Conservation (phyloP, 768 basidiomycete species). For the Mycena latifolia region DNA sequence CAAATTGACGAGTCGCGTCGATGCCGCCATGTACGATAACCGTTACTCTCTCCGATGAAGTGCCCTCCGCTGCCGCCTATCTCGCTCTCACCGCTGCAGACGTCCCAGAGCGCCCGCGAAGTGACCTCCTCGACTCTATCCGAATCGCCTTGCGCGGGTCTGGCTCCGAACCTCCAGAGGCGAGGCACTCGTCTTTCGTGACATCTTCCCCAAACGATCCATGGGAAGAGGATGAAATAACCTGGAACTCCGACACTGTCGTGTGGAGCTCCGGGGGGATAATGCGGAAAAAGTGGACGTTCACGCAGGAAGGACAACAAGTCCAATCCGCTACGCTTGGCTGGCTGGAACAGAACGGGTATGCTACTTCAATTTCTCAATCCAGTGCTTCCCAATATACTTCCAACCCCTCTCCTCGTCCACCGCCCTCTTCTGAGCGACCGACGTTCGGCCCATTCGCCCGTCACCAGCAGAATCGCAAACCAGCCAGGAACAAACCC, state of each 20-base stretch:
- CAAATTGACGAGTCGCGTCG: constrained; percentile 22
- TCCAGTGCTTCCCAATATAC: constrained; percentile 45
- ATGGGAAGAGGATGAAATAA: constrained; percentile 71
- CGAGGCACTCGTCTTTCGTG: constrained; percentile 47
- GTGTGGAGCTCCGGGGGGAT: constrained; percentile 76
- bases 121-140: constrained; percentile 65
- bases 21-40: constrained; percentile 27
- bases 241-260: constrained; percentile 77
- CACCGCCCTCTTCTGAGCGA: constrained; percentile 44
- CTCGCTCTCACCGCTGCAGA: constrained; percentile 6
- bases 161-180: constrained; percentile 49
- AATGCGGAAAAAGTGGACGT: constrained; percentile 80
- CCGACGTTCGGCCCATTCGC: constrained; percentile 70
- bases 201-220: constrained; percentile 55
- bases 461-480: constrained; percentile 54
- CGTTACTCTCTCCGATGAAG: constrained; percentile 20
- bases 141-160: constrained; percentile 70
- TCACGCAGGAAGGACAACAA: constrained; percentile 75
- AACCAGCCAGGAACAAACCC: constrained; percentile 49
- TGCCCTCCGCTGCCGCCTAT: constrained; percentile 10
- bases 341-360: constrained; percentile 66
- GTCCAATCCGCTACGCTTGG: constrained; percentile 89
- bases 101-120: constrained; percentile 3
- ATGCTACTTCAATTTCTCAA: constrained; percentile 41
- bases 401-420: constrained; percentile 45